Base-by-base conservation (phyloP, 371 early-diverging fungal genomes). In the Circinella minor region DNA sequence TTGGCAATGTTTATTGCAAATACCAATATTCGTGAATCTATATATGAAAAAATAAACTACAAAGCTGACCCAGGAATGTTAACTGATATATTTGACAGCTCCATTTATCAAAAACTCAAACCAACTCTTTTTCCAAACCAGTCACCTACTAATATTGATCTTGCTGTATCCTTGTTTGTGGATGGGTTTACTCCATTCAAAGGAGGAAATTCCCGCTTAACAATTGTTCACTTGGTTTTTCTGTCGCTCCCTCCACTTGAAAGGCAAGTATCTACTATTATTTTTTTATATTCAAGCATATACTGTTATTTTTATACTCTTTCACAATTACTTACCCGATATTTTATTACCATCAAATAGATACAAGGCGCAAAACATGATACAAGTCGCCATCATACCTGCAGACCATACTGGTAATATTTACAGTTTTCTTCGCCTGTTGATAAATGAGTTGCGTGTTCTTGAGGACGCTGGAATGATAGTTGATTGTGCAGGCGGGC, bases 111-210 rank as follows among this genome's bases (percentile, higher is more conserved):
- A 17, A 38, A 6, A 14, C 46, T 36, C 9, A 27, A 37, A 27
- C 39, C 9, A 61, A 11, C 36, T 6, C 11, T 61, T 3, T 38
- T 61, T 39, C 8, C 3, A 7, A 61, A 61, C 38, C 4, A 4
- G 14, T 13, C 18, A 17, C n/a, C 18, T 8, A 13, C 51, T 4
- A 14, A 60, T 5, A 6, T 38, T 64, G 47, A 49, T 43, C 36
- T 67, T 13, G 61, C 61, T 13, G 13, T 66, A 1, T 17, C 55
- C 3, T n/a, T 67, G 46, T 67, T 61, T 38, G 51, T 67, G 7
- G 68, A 67, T 67, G 54, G 68, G 4, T 60, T 67, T 61, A 6
- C 38, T 6, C 61, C 68, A n/a, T 48, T 67, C 17, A 27, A 61
- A 46, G 18, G 61, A 1, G 39, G 68, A 18, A 15, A 60, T 14